Percentiles rank a stretch among this genome's conserved stretches.
phyloP scores from a whole-genome alignment of 2,329 filamentous ascomycete genomes.

The Fusarium newnesense region DNA sequence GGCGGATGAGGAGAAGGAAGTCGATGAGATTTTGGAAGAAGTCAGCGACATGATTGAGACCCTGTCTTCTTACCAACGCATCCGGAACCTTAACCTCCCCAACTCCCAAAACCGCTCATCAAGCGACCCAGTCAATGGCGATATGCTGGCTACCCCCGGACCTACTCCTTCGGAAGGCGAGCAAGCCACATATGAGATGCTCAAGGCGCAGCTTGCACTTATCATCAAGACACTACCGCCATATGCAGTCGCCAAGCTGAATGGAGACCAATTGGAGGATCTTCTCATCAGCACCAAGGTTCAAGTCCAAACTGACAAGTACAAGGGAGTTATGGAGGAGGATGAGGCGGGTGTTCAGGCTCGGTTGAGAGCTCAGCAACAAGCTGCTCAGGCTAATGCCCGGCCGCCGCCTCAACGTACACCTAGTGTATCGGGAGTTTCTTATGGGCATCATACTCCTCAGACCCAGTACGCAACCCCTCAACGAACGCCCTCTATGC shows the following conservation, averaged over 20 bases:
- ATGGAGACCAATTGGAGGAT: constrained; percentile 86
- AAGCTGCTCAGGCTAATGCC: constrained; percentile 48
- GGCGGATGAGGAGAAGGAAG: constrained; percentile 72
- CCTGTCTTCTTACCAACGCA: constrained; percentile 80
- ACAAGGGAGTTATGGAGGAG: constrained; percentile 84
- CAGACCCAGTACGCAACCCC: constrained; percentile 60
- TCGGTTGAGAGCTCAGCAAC: constrained; percentile 54
- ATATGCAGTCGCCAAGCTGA: constrained; percentile 85
- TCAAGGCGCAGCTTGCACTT: constrained; percentile 79
- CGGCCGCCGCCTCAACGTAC: constrained; percentile 53
- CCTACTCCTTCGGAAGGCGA: constrained; percentile 74
- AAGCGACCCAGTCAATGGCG: constrained; percentile 71
- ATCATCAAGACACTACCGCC: constrained; percentile 82
- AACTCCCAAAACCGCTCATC: constrained; percentile 70
- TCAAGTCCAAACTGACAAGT: constrained; percentile 76
- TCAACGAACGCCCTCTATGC: constrained; percentile 56
- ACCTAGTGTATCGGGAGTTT: constrained; percentile 51
- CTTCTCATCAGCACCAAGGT: constrained; percentile 85
- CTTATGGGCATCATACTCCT: constrained; percentile 58
- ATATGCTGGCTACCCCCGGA: constrained; percentile 74
- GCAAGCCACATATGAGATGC: constrained; percentile 72
- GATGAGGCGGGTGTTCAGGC: constrained; percentile 73
- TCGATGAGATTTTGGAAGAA: constrained; percentile 76
- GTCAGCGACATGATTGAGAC: constrained; percentile 82
- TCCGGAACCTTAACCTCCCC: constrained; percentile 76